Percentiles rank a stretch among this genome's conserved stretches.
Evolutionary conservation across 2,329 filamentous ascomycete species (phyloP).

Genomic region (Nemania sp.): DNA sequence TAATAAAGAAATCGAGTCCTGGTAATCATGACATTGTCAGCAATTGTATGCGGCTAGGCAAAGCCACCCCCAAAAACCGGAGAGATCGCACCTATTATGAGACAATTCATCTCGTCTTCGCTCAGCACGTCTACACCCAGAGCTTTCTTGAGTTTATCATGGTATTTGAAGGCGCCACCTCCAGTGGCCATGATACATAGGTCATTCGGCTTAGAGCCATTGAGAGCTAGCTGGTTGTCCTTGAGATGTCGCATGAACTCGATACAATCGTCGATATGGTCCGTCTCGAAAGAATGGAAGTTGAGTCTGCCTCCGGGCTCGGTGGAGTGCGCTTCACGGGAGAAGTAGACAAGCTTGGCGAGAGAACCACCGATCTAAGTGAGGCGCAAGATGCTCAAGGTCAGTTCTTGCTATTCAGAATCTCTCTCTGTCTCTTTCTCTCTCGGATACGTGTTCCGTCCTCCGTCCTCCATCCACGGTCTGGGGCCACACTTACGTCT

Average conservation of each 20-base stretch:
- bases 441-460: background rate
- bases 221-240: conserved; percentile 76
- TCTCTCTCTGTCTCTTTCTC: background rate
- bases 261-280: conserved; percentile 90
- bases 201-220: conserved; percentile 71
- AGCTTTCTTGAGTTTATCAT: conserved; percentile 83
- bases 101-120: conserved; percentile 98
- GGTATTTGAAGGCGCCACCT: conserved; percentile 95
- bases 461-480: background rate
- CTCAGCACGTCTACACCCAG: conserved; percentile 85
- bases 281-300: conserved; percentile 95
- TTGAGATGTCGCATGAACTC: conserved; percentile 88
- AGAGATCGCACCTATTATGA: conserved; percentile 76
- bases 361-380: conserved; percentile 89
- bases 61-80: background rate
- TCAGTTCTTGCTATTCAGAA: background rate
- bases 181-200: conserved; percentile 95
- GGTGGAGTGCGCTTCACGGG: conserved; percentile 77
- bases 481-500: conserved; percentile 68
- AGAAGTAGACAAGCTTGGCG: conserved; percentile 97
- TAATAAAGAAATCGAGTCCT: conserved; percentile 99
- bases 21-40: conserved; percentile 20
- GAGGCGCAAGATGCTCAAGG: background rate
- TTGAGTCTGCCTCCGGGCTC: conserved; percentile 89
- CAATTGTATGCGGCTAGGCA: conserved; percentile 7